Evolutionary conservation across 176 grass and related monocot species (phyloP).

Genomic region (Areca catechu): DNA sequence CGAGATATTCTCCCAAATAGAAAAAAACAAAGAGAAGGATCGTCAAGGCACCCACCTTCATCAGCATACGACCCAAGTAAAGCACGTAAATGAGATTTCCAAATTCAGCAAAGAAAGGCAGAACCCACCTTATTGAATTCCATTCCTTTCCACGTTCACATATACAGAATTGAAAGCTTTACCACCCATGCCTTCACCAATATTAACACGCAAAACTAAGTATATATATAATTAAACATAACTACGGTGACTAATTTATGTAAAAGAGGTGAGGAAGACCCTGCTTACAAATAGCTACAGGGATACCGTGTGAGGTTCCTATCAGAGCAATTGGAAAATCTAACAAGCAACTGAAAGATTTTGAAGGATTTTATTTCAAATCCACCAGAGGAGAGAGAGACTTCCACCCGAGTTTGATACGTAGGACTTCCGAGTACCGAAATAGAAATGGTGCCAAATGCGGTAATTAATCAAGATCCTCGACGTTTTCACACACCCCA

Average conservation of each 20-base stretch:
- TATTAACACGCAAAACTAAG: not conserved
- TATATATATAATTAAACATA: not conserved
- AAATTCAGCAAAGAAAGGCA: not conserved
- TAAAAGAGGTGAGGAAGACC: too few relatives aligned
- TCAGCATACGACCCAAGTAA: not conserved
- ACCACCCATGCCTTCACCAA: not conserved
- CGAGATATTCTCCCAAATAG: not conserved
- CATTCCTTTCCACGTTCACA: not conserved
- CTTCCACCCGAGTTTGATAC: too few relatives aligned
- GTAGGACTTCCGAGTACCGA: too few relatives aligned
- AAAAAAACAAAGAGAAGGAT: not conserved
- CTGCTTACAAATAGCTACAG: too few relatives aligned
- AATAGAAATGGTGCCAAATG: not conserved
- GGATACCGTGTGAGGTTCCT: too few relatives aligned
- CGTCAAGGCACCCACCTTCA: not conserved
- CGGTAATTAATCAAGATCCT: too few relatives aligned
- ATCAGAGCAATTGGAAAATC: too few relatives aligned
- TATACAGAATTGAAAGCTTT: not conserved
- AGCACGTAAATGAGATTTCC: not conserved
- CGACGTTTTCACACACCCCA: constrained; percentile 21
- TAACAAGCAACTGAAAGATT: too few relatives aligned
- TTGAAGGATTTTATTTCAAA: too few relatives aligned
- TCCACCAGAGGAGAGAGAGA: too few relatives aligned
- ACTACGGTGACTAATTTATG: not conserved
- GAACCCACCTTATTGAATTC: not conserved